phyloP scores from a whole-genome alignment of 2,329 filamentous ascomycete species.

The Teratosphaeria gauchensis region DNA sequence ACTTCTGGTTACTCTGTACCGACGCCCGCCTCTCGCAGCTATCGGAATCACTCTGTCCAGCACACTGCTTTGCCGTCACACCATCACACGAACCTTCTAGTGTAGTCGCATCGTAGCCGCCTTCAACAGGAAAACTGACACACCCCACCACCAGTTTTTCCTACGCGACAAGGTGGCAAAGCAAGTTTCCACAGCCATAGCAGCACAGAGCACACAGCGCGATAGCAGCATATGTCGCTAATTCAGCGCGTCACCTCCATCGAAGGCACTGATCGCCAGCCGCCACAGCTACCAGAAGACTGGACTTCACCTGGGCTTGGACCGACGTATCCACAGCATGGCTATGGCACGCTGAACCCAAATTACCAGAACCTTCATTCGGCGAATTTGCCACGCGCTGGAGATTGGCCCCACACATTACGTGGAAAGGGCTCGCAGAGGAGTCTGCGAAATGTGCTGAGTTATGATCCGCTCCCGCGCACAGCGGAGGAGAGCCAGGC shows the following conservation, averaged over 20 bases:
- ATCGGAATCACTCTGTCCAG: background rate
- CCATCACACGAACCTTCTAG: background rate
- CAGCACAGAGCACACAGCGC: background rate
- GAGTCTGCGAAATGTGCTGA: slow-evolving; percentile 32
- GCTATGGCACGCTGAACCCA: slow-evolving; percentile 8
- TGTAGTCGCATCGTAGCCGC: background rate
- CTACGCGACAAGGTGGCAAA: background rate
- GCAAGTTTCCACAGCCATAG: background rate
- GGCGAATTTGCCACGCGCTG: background rate
- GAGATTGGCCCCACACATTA: slow-evolving; percentile 1
- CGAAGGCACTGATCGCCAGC: slow-evolving; percentile 40
- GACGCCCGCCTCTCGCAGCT: background rate
- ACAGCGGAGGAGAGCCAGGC: slow-evolving; percentile 28
- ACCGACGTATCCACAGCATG: slow-evolving; percentile 1
- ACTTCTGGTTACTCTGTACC: background rate
- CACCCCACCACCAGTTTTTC: background rate
- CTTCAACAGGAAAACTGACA: background rate
- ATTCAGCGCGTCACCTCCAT: slow-evolving; percentile 42
- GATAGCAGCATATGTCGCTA: slow-evolving; percentile 35
- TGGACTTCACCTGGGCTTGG: slow-evolving; percentile 6
- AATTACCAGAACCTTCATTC: background rate
- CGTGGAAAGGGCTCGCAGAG: slow-evolving; percentile 14
- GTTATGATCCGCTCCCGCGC: slow-evolving; percentile 40
- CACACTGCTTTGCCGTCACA: background rate
- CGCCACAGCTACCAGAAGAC: slow-evolving; percentile 12